phyloP scores from a whole-genome alignment of 805 yeast species.

The Komagataella populi region DNA sequence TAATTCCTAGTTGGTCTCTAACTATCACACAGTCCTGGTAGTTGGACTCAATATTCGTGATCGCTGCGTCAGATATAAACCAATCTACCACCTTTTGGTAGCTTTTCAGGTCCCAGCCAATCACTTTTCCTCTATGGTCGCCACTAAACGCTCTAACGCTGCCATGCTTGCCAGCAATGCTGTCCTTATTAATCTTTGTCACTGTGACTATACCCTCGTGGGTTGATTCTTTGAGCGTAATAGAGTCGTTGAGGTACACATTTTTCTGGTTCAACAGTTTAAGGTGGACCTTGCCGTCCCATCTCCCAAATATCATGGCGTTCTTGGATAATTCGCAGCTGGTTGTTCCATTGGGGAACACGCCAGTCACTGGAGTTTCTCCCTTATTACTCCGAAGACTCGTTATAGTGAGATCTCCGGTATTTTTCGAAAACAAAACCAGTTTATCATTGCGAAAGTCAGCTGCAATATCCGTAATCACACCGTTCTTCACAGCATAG shows the following conservation, averaged over 20 bases:
- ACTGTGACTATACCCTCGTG: constrained; percentile 13
- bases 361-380: constrained; percentile 7
- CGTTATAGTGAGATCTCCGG: constrained; percentile 12
- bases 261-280: constrained; percentile 2
- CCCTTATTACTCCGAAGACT: constrained; percentile 12
- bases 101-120: constrained; percentile 18
- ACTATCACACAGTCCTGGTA: constrained; percentile 14
- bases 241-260: background rate
- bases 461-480: constrained; percentile 12
- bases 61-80: constrained; percentile 6
- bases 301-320: constrained; percentile 16
- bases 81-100: constrained; percentile 5
- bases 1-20: constrained; percentile 10
- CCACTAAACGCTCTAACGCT: constrained; percentile 16
- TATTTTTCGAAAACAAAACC: constrained; percentile 11
- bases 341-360: constrained; percentile 17
- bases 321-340: constrained; percentile 14
- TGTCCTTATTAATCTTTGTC: constrained; percentile 7
- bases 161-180: constrained; percentile 11
- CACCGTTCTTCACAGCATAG: constrained; percentile 8
- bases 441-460: constrained; percentile 14
- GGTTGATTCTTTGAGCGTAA: constrained; percentile 6
- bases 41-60: constrained; percentile 14
- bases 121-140: constrained; percentile 14
- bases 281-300: constrained; percentile 19